Conservation (phyloP, 2,329 filamentous ascomycete species). For the Pestalotiopsis sp. region DNA sequence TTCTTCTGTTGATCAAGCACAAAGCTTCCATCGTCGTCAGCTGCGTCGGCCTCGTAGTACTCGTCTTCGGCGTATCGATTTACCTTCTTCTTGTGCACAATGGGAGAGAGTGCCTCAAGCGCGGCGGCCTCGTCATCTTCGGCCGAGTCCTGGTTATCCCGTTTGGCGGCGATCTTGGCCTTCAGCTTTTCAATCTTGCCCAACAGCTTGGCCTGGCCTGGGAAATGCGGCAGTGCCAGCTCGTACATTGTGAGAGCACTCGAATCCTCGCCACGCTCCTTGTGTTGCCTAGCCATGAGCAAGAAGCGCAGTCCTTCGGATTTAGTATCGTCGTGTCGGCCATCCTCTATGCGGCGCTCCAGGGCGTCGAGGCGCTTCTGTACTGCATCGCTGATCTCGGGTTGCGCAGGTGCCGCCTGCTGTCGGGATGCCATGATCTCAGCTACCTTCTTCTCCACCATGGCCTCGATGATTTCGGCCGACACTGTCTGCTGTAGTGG, state of each 20-base stretch:
- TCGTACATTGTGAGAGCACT: conserved; percentile 86
- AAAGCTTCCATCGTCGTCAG: conserved; percentile 40
- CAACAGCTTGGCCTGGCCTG: conserved; percentile 76
- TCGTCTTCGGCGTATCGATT: conserved; percentile 16
- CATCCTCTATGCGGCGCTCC: conserved; percentile 80
- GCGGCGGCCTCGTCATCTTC: neutral
- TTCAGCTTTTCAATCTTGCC: conserved; percentile 69
- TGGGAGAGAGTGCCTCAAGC: conserved; percentile 1
- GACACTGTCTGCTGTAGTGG: conserved; percentile 47
- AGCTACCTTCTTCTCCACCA: conserved; percentile 89
- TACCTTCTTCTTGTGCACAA: conserved; percentile 15
- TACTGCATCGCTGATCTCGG: conserved; percentile 72
- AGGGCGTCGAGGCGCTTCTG: conserved; percentile 81
- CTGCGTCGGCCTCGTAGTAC: conserved; percentile 23
- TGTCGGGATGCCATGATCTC: conserved; percentile 83
- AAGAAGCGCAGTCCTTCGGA: conserved; percentile 84
- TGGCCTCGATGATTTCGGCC: conserved; percentile 79
- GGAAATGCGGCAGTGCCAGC: conserved; percentile 81
- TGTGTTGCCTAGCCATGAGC: conserved; percentile 90
- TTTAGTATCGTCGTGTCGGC: conserved; percentile 67
- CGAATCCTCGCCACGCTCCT: conserved; percentile 76
- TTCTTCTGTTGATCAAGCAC: conserved; percentile 18
- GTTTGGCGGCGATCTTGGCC: conserved; percentile 47
- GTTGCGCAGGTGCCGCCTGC: conserved; percentile 49
- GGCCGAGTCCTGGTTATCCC: conserved; percentile 22